Evolutionary conservation across 2,329 filamentous ascomycete genomes (phyloP).

Genomic region (Penicillium sp.): DNA sequence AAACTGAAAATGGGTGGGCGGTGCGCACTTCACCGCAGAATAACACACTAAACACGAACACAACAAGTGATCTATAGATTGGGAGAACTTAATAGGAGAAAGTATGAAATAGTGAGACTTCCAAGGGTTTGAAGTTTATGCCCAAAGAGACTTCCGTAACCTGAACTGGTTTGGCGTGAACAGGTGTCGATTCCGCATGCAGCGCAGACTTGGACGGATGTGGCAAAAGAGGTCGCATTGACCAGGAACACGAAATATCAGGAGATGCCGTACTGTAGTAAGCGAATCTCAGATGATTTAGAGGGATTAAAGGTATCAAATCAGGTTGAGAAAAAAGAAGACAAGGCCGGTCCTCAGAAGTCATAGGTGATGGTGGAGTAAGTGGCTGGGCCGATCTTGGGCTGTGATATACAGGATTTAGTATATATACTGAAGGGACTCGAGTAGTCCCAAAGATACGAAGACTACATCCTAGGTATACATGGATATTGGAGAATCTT

Average conservation of each 20-base stretch:
- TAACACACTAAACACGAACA: background rate
- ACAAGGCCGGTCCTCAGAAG: background rate
- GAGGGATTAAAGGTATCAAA: background rate
- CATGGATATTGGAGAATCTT: background rate
- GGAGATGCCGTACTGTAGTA: background rate
- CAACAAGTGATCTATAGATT: background rate
- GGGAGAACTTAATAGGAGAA: background rate
- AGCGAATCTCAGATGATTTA: background rate
- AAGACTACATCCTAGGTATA: background rate
- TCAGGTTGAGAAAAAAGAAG: background rate
- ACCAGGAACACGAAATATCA: background rate
- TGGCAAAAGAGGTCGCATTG: constrained; percentile 19
- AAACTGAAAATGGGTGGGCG: constrained; percentile 4
- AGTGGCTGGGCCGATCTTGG: constrained; percentile 3
- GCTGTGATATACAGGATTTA: background rate
- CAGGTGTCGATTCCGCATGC: constrained; percentile 22
- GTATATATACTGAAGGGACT: background rate
- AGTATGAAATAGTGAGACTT: background rate
- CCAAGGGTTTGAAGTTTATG: background rate
- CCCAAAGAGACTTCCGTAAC: background rate
- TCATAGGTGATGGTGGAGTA: background rate
- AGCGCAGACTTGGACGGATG: constrained; percentile 21
- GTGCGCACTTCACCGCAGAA: constrained; percentile 9
- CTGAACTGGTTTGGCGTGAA: background rate
- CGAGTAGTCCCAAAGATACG: background rate